Conservation (phyloP, 805 yeast genomes). For the Starmerella apicola region DNA sequence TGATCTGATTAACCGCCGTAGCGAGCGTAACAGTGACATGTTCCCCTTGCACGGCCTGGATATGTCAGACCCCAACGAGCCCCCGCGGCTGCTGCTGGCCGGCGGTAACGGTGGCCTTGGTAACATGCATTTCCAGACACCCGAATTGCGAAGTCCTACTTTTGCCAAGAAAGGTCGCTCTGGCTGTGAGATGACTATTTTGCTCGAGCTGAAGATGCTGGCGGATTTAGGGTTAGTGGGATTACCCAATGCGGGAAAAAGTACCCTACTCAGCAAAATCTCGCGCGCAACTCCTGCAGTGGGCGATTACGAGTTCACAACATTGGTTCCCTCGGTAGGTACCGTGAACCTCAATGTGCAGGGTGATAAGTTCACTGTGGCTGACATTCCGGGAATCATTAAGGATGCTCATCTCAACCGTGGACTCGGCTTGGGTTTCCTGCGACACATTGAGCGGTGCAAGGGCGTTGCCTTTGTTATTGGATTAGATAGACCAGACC, state of each 20-base stretch:
- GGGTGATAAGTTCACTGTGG: constrained; percentile 62
- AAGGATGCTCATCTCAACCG: constrained; percentile 69
- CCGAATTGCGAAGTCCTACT: constrained; percentile 75
- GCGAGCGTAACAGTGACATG: constrained; percentile 51
- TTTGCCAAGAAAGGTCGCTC: constrained; percentile 72
- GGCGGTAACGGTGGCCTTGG: constrained; percentile 97
- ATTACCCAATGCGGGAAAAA: constrained; percentile 92
- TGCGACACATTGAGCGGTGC: constrained; percentile 85
- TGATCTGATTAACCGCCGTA: constrained; percentile 45
- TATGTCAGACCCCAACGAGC: constrained; percentile 45
- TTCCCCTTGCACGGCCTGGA: constrained; percentile 81
- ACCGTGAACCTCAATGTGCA: constrained; percentile 55
- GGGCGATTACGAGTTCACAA: constrained; percentile 96
- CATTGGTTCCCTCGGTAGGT: constrained; percentile 83
- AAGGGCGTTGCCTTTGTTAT: constrained; percentile 81
- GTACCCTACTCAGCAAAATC: constrained; percentile 74
- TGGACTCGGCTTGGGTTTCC: constrained; percentile 89
- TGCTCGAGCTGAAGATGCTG: constrained; percentile 72
- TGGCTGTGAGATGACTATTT: constrained; percentile 52
- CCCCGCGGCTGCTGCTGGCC: constrained; percentile 46
- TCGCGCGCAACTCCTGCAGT: constrained; percentile 81
- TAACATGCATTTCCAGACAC: constrained; percentile 84
- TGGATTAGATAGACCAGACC: constrained; percentile 54
- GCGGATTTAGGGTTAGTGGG: constrained; percentile 95
- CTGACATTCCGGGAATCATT: constrained; percentile 94